These are phyloP conservation scores for Phialocephala subalpina DNA, from an alignment of 2,329 filamentous ascomycete genomes.

Conservation along the genomic window DNA sequence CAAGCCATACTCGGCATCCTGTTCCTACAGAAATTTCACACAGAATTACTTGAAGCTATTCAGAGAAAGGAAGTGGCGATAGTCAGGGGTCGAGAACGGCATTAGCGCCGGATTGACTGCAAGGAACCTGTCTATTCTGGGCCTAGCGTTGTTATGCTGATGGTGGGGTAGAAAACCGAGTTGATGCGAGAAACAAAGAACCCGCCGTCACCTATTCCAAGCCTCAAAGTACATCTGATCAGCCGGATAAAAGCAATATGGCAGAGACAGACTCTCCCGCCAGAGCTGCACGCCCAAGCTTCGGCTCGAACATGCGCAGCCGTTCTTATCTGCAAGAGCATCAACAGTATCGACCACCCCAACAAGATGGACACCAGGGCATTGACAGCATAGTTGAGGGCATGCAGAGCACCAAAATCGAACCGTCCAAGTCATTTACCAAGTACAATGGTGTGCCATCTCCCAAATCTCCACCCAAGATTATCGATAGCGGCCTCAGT, in stretches of 20 bases:
- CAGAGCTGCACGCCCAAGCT: constrained; percentile 37
- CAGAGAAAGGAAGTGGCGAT: too few relatives aligned
- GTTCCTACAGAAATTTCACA: not conserved
- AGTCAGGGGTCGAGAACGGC: too few relatives aligned
- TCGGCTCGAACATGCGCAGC: constrained; percentile 57
- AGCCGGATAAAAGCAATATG: constrained; percentile 25
- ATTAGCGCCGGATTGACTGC: not conserved
- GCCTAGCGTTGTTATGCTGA: not conserved
- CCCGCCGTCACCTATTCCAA: not conserved
- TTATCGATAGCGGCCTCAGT: constrained; percentile 68
- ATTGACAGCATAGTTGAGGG: constrained; percentile 73
- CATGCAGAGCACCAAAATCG: constrained; percentile 50
- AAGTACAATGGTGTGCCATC: constrained; percentile 69
- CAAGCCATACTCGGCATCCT: not conserved
- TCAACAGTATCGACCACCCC: constrained; percentile 68
- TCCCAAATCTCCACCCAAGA: constrained; percentile 63
- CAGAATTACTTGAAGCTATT: not conserved
- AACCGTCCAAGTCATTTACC: constrained; percentile 51
- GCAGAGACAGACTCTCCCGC: constrained; percentile 28
- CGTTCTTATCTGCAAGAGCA: constrained; percentile 70
- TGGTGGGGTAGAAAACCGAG: not conserved
- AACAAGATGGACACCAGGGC: constrained; percentile 60
- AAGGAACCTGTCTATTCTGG: not conserved
- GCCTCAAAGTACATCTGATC: not conserved
- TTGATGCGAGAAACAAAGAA: not conserved